Evolutionary conservation across 495 filamentous ascomycete genomes (phyloP), one percentile per base, ranked within the genome.

Genomic region (Baudoinia panamericana): DNA sequence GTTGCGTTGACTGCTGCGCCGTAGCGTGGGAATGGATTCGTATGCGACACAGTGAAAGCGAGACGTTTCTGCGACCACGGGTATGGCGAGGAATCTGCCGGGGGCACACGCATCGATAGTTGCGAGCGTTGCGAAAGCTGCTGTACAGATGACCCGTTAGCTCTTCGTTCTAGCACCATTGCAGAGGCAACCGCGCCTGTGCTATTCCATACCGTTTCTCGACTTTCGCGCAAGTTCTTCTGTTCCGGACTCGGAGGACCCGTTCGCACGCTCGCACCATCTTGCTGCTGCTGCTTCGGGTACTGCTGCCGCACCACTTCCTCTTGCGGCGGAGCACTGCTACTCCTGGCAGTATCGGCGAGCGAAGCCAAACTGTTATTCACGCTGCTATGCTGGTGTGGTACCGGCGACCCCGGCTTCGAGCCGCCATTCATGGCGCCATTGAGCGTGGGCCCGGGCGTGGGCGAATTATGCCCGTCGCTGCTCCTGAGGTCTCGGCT

Each of bases 11-110:
- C 86, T 7, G 92, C 92, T 30, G 92, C 86, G 55, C 92, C 92
- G 71, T 96, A 96, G 56, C 92, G 77, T 8, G 92, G 92, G 56
- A 99, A 96, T 2, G 92, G 90, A 46, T 82, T 87, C 9, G 80
- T 72, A 47, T 87, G 79, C 5, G 78, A 71, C 9, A 82, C 74
- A 6, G 82, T 80, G 54, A 94, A 90, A 36, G 82, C 90, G 19
- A 99, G 57, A 23, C 82, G 75, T 20, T 81, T 78, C 57, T 93
- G 82, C 26, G 88, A 93, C 92, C 92, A 99, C 2, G 92, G 92
- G 58, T 96, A 99, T 36, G 92, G 74, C 15, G 82, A 71, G 20
- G 70, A 61, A 44, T 64, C 66, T 23, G 40, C 36, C 2, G 67
- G 63, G 30, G 63, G 67, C n/a, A n/a, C n/a, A n/a, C 26, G 38